Conservation (phyloP, 768 basidiomycete species). For the Boletus coccyginus region DNA sequence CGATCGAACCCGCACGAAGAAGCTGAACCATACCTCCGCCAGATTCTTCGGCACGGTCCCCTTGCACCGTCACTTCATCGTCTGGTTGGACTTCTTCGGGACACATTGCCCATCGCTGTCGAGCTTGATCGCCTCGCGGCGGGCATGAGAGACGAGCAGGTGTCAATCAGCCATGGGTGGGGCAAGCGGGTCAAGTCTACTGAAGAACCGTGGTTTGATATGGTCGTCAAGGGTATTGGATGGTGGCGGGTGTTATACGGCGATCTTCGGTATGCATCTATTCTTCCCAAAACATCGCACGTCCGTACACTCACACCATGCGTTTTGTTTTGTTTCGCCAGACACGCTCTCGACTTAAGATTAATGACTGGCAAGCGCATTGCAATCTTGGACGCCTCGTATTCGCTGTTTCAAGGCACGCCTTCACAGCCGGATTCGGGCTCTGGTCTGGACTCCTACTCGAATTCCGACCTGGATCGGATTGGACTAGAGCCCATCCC, state of each 20-base stretch:
- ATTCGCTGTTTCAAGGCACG: slow-evolving; percentile 45
- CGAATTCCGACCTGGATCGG: not conserved
- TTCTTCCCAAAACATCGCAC: slow-evolving; percentile 4
- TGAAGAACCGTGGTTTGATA: slow-evolving; percentile 46
- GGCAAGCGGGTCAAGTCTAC: slow-evolving; percentile 13
- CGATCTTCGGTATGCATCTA: slow-evolving; percentile 51
- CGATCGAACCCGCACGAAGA: slow-evolving; percentile 71
- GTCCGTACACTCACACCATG: not conserved
- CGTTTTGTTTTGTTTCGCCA: slow-evolving; percentile 21
- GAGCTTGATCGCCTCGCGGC: slow-evolving; percentile 58
- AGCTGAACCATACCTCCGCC: slow-evolving; percentile 72
- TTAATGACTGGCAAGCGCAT: slow-evolving; percentile 65
- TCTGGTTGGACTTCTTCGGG: slow-evolving; percentile 65
- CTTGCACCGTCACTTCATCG: slow-evolving; percentile 64
- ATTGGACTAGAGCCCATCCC: slow-evolving; percentile 60
- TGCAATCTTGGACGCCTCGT: slow-evolving; percentile 71
- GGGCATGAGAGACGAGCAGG: slow-evolving; percentile 29
- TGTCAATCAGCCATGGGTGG: not conserved
- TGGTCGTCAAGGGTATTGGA: slow-evolving; percentile 75
- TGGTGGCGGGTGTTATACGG: slow-evolving; percentile 80
- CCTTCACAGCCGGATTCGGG: not conserved
- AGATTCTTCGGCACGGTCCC: slow-evolving; percentile 65
- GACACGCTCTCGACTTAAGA: slow-evolving; percentile 79
- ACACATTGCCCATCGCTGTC: slow-evolving; percentile 74
- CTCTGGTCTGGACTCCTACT: not conserved